Conservation (phyloP, 1,284 basidiomycete species). For the Ustanciosporium gigantosporum region DNA sequence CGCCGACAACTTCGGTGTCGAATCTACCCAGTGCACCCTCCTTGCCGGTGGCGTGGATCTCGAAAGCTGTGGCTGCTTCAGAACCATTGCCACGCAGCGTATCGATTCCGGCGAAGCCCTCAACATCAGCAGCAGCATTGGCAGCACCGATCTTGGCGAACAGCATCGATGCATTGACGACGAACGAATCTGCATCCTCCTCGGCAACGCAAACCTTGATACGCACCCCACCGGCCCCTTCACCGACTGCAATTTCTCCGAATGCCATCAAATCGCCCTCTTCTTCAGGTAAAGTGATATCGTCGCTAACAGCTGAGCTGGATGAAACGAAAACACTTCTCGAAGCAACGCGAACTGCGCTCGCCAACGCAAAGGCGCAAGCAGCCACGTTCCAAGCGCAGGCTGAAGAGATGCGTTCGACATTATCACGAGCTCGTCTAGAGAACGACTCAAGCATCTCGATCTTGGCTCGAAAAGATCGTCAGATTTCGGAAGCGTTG, state of each 20-base stretch:
- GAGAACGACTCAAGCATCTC: constrained; percentile 84
- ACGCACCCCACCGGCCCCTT: neutral
- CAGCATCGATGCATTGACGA: no score
- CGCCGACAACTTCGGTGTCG: no score
- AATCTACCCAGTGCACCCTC: neutral
- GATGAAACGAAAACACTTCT: constrained; percentile 62
- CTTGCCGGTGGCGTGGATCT: no score
- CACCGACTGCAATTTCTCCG: neutral
- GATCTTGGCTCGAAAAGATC: constrained; percentile 80
- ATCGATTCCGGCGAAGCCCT: neutral
- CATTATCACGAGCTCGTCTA: constrained; percentile 73
- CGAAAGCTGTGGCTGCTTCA: no score
- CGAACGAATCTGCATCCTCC: no score
- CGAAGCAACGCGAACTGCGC: constrained; percentile 78
- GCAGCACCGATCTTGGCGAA: no score
- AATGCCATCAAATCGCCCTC: neutral
- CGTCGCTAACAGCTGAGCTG: constrained; percentile 39
- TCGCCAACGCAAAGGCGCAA: constrained; percentile 74
- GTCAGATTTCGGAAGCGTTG: constrained; percentile 72
- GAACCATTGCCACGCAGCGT: neutral
- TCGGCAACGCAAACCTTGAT: no score
- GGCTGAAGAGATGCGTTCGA: constrained; percentile 82
- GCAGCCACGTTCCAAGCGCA: constrained; percentile 74
- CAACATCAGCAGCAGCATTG: neutral
- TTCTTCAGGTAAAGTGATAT: constrained; percentile 33